Conservation (phyloP, 768 basidiomycete genomes). For the Kwoniella newhampshirensis region DNA sequence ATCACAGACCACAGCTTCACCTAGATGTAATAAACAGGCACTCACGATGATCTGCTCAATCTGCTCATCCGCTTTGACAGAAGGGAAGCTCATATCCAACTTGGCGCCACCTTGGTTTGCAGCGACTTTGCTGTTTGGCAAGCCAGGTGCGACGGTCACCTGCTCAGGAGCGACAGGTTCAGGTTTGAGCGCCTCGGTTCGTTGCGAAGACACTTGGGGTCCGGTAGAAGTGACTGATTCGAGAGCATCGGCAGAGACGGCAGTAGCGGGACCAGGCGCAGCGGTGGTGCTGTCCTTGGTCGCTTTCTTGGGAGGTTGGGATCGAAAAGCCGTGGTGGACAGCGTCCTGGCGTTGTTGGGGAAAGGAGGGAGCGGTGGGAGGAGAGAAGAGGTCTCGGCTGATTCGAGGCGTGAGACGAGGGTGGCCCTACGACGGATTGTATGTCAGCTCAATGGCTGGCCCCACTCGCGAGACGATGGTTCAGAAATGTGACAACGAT, state of each 20-base stretch:
- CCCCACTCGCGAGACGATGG: neutral
- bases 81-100: conserved; percentile 39
- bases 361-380: conserved; percentile 45
- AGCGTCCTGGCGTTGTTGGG: conserved; percentile 20
- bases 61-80: conserved; percentile 22
- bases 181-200: conserved; percentile 28
- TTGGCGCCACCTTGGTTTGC: conserved; percentile 9
- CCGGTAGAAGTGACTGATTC: conserved; percentile 31
- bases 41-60: conserved; percentile 48
- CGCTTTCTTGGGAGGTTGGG: conserved; percentile 12
- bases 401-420: conserved; percentile 43
- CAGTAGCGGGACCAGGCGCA: neutral
- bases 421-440: conserved; percentile 26
- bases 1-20: too few species aligned
- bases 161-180: conserved; percentile 28
- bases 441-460: too few species aligned
- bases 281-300: conserved; percentile 1
- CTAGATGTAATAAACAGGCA: conserved; percentile 1
- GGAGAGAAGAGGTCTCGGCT: conserved; percentile 38
- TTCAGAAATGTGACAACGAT: neutral
- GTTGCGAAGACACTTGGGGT: conserved; percentile 25
- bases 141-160: conserved; percentile 44
- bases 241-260: conserved; percentile 11
- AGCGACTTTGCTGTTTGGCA: conserved; percentile 38
- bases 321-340: conserved; percentile 16